phyloP scores from a whole-genome alignment of 495 filamentous ascomycete species.

The Neurospora sp. region DNA sequence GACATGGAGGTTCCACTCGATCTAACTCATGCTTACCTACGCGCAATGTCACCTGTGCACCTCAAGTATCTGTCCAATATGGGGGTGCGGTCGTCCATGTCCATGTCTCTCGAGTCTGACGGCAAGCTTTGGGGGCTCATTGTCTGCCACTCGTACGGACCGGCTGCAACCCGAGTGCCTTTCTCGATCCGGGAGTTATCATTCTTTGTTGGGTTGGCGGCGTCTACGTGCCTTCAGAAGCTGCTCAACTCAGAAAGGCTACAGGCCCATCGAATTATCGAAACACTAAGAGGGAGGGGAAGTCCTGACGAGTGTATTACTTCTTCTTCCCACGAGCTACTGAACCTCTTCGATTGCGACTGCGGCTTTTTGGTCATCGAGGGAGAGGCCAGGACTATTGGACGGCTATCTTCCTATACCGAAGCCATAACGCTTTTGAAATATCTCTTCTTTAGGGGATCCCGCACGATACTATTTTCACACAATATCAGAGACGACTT shows the following conservation, averaged over 20 bases:
- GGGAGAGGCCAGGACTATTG: slow-evolving; percentile 70
- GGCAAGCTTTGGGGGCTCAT: slow-evolving; percentile 73
- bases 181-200: slow-evolving; percentile 81
- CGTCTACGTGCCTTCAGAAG: slow-evolving; percentile 70
- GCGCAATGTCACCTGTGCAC: slow-evolving; percentile 74
- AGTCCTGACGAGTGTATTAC: slow-evolving; percentile 79
- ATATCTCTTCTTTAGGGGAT: slow-evolving; percentile 58
- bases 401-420: slow-evolving; percentile 54
- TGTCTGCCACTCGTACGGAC: slow-evolving; percentile 64
- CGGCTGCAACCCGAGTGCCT: slow-evolving; percentile 61
- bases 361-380: slow-evolving; percentile 68
- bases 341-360: slow-evolving; percentile 72
- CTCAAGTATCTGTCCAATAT: slow-evolving; percentile 73
- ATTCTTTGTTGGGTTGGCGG: slow-evolving; percentile 62
- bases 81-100: slow-evolving; percentile 75
- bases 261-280: slow-evolving; percentile 60
- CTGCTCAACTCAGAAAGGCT: slow-evolving; percentile 67
- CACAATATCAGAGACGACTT: slow-evolving; percentile 63
- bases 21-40: slow-evolving; percentile 65
- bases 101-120: slow-evolving; percentile 72
- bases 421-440: slow-evolving; percentile 69
- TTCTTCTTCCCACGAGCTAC: slow-evolving; percentile 68
- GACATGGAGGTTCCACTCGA: slow-evolving; percentile 66
- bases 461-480: slow-evolving; percentile 56
- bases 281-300: slow-evolving; percentile 53